Evolutionary conservation across 768 basidiomycete genomes (phyloP), one percentile per base, ranked within the genome.

Genomic region (Lactarius hengduanensis): DNA sequence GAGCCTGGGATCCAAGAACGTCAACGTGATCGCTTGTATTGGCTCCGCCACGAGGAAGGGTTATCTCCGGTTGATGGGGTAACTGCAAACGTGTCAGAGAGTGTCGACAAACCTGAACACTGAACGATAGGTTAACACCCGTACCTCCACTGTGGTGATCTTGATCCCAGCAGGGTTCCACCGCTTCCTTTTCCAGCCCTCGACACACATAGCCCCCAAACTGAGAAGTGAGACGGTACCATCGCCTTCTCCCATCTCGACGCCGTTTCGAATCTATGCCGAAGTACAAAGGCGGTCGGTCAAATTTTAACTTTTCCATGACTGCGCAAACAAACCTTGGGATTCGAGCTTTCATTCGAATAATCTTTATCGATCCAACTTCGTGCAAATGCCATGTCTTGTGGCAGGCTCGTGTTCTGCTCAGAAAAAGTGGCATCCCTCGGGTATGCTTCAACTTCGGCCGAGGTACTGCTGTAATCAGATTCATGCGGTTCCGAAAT

Each of bases 151-250:
- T 18, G 95, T 96, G 30, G 87, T 86, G 57, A 98, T 78, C 71
- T 86, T 83, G 73, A 97, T 94, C n/a, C 89, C 83, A 15, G 86
- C 90, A 1, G 96, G 96, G 76, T 98, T 98, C 93, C 94, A 98
- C 62, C 88, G 81, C 68, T 83, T 83, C 64, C 87, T 81, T 76
- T 91, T 91, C 96, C 96, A 97, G 8, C 96, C 96, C 73, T 94
- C 93, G 13, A 91, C 88, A 72, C 96, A 98, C 94, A 98, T 97
- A n/a, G 91, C 87, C 18, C 95, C 96, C 61, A 95, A 80, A 70
- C 91, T 92, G 40, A 96, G 73, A 50, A 94, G 77, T 71, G 87
- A 86, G 28, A 95, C 94, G 2, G 97, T 98, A 15, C 97, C 96
- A 74, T 98, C 97, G 9, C 95, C 96, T 78, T 97, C 94, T 47